Evolutionary conservation across 768 basidiomycete species (phyloP).

Genomic region (Inosperma sp.): DNA sequence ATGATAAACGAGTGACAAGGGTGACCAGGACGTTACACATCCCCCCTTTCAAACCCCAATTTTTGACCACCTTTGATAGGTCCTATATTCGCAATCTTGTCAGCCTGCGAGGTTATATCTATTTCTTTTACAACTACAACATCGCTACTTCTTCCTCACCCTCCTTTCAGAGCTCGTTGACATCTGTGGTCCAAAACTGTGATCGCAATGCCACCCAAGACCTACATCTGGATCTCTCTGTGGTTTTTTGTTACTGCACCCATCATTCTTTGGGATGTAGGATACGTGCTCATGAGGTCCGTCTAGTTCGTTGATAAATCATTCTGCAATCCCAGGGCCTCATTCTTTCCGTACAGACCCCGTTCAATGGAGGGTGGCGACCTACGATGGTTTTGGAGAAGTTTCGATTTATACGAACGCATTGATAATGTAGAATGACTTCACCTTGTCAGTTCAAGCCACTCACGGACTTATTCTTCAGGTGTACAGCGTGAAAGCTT

Average conservation of each 20-base stretch:
- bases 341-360: conserved; percentile 26
- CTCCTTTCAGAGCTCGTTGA: not conserved
- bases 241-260: conserved; percentile 59
- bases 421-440: conserved; percentile 33
- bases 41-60: too few relatives aligned
- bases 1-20: too few relatives aligned
- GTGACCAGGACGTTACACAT: too few relatives aligned
- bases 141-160: not conserved
- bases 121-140: too few relatives aligned
- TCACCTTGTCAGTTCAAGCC: conserved; percentile 5
- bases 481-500: conserved; percentile 69
- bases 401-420: conserved; percentile 63
- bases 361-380: conserved; percentile 60
- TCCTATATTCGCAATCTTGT: too few relatives aligned
- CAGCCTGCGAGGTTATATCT: too few relatives aligned
- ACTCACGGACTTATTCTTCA: conserved; percentile 21
- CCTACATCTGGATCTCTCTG: conserved; percentile 44
- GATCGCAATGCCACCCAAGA: conserved; percentile 28
- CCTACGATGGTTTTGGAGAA: conserved; percentile 79
- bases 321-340: conserved; percentile 39
- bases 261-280: conserved; percentile 68
- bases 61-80: too few relatives aligned
- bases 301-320: conserved; percentile 16
- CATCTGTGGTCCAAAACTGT: too few relatives aligned
- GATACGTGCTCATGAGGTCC: conserved; percentile 42